phyloP scores from a whole-genome alignment of 2,329 filamentous ascomycete species.

The Xylariaceae sp. region DNA sequence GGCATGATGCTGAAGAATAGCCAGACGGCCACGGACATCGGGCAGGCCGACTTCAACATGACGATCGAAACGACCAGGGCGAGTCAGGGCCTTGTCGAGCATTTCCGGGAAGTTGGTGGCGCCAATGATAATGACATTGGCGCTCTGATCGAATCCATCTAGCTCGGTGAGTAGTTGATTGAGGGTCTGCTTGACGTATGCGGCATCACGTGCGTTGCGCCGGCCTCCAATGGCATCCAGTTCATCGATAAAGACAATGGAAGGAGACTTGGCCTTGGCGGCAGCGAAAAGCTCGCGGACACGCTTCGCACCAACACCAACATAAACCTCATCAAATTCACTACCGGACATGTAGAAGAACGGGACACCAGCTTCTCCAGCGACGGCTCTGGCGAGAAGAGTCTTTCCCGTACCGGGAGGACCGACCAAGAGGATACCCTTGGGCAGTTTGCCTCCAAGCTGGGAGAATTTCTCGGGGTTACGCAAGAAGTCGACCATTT shows the following conservation, averaged over 20 bases:
- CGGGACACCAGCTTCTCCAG: conserved; percentile 92
- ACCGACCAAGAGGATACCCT: conserved; percentile 90
- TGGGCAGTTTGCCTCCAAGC: conserved; percentile 92
- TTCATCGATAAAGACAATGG: conserved; percentile 95
- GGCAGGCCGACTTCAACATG: conserved; percentile 85
- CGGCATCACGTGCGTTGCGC: conserved; percentile 85
- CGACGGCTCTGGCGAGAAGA: conserved; percentile 87
- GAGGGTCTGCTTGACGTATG: conserved; percentile 93
- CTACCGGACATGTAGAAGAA: conserved; percentile 99
- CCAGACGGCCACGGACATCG: conserved; percentile 86
- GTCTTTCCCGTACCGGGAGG: conserved; percentile 98
- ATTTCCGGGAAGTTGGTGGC: conserved; percentile 95
- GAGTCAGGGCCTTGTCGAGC: conserved; percentile 88
- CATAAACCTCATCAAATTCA: conserved; percentile 97
- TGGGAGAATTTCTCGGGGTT: conserved; percentile 90
- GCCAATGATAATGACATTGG: conserved; percentile 89
- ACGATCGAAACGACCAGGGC: conserved; percentile 92
- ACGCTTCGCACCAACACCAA: conserved; percentile 92
- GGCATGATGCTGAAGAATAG: conserved; percentile 89
- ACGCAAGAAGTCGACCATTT: conserved; percentile 92
- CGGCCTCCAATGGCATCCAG: conserved; percentile 91
- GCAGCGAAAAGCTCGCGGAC: conserved; percentile 87
- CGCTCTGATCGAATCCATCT: conserved; percentile 93
- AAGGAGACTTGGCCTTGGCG: conserved; percentile 78
- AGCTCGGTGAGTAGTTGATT: conserved; percentile 96